Conservation (phyloP, 2,329 filamentous ascomycete species). For the Diaporthe aspalathi region DNA sequence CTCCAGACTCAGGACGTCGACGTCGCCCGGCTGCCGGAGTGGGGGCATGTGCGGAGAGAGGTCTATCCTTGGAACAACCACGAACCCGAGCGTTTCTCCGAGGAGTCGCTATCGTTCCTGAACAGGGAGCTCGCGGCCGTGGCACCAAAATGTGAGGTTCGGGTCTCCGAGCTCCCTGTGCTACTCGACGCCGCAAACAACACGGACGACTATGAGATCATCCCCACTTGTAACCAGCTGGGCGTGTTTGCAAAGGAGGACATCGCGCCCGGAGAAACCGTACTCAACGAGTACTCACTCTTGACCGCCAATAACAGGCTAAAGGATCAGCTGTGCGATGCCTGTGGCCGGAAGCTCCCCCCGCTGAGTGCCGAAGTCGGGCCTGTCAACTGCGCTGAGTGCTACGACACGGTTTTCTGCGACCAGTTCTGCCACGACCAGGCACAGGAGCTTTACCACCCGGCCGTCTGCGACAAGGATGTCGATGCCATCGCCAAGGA, state of each 20-base stretch:
- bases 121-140: constrained; percentile 76
- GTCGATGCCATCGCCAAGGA: constrained; percentile 75
- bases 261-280: constrained; percentile 78
- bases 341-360: constrained; percentile 81
- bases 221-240: constrained; percentile 77
- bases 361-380: constrained; percentile 61
- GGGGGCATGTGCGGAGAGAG: constrained; percentile 75
- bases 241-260: constrained; percentile 90
- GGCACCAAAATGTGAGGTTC: constrained; percentile 85
- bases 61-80: constrained; percentile 77
- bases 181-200: constrained; percentile 68
- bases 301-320: constrained; percentile 90
- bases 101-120: constrained; percentile 75
- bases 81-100: constrained; percentile 77
- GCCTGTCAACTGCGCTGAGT: constrained; percentile 69
- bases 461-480: constrained; percentile 74
- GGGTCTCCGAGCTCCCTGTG: constrained; percentile 79
- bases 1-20: constrained; percentile 60
- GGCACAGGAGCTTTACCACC: constrained; percentile 71
- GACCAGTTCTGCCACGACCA: constrained; percentile 67
- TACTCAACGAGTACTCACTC: constrained; percentile 85
- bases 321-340: constrained; percentile 89
- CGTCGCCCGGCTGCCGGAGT: constrained; percentile 72
- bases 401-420: constrained; percentile 75
- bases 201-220: constrained; percentile 61